Percentiles rank a stretch among this genome's conserved stretches.
Evolutionary conservation across 2,329 filamentous ascomycete genomes (phyloP).

Genomic region (Neofusicoccum kwambonambiense): DNA sequence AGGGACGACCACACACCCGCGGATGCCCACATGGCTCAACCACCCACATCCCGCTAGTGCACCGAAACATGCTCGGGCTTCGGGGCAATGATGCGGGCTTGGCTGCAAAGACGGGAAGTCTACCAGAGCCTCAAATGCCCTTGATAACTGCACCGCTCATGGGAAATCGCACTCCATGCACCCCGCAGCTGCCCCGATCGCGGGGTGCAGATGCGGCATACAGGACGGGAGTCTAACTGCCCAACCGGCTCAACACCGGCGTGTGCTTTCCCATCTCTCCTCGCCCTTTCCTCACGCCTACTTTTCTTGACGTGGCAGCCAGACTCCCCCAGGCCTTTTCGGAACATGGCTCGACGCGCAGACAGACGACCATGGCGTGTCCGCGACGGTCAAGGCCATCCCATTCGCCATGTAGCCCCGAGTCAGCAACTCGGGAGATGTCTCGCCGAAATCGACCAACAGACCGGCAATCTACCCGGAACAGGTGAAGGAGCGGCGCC

Average conservation of each 20-base stretch:
- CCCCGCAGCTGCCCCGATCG: background rate
- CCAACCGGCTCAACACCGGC: too few relatives aligned
- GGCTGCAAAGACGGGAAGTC: too few relatives aligned
- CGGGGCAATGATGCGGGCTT: background rate
- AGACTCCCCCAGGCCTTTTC: too few relatives aligned
- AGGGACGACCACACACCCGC: background rate
- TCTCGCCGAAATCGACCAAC: background rate
- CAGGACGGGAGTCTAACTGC: background rate
- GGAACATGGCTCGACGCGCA: background rate
- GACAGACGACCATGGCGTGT: background rate
- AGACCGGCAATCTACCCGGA: background rate
- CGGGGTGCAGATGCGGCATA: background rate
- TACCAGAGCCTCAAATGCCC: too few relatives aligned
- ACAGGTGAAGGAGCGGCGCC: background rate
- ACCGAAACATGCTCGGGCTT: background rate
- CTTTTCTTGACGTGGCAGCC: too few relatives aligned
- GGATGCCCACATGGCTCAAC: background rate
- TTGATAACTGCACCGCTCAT: background rate
- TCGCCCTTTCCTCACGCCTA: too few relatives aligned
- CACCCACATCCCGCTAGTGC: background rate
- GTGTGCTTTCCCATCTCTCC: too few relatives aligned
- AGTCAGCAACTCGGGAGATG: conserved; percentile 8
- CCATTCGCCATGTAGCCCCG: background rate
- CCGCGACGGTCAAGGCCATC: background rate
- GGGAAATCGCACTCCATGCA: background rate